phyloP scores from a whole-genome alignment of 2,329 filamentous ascomycete genomes.

The Penicillium hordei region DNA sequence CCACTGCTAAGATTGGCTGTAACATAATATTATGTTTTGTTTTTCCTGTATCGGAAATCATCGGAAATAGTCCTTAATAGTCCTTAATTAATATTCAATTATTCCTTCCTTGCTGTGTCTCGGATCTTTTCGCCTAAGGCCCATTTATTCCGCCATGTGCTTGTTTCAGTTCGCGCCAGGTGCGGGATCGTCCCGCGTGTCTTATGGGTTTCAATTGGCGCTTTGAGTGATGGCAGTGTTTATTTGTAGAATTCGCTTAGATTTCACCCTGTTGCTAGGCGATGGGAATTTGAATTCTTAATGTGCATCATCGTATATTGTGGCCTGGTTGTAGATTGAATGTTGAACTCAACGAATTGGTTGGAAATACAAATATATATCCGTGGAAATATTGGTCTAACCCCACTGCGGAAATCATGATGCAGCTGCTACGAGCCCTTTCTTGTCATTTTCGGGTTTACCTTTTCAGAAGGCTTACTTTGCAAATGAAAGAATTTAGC shows the following conservation, averaged over 20 bases:
- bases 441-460: too few relatives aligned
- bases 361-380: not conserved
- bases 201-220: not conserved
- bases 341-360: not conserved
- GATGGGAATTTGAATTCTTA: not conserved
- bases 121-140: not conserved
- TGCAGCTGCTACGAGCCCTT: not conserved
- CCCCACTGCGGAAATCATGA: too few relatives aligned
- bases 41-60: not conserved
- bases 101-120: constrained; percentile 4
- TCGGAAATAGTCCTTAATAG: not conserved
- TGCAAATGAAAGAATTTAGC: too few relatives aligned
- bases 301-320: not conserved
- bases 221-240: not conserved
- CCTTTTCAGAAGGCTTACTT: too few relatives aligned
- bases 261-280: not conserved
- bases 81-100: not conserved
- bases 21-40: not conserved
- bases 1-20: not conserved
- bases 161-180: not conserved
- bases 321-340: not conserved
- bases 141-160: constrained; percentile 1
- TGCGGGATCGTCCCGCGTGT: not conserved
- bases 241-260: not conserved
- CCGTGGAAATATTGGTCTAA: not conserved